phyloP scores from a whole-genome alignment of 352 stramenopile species.

The Hyaloperonospora brassicae region DNA sequence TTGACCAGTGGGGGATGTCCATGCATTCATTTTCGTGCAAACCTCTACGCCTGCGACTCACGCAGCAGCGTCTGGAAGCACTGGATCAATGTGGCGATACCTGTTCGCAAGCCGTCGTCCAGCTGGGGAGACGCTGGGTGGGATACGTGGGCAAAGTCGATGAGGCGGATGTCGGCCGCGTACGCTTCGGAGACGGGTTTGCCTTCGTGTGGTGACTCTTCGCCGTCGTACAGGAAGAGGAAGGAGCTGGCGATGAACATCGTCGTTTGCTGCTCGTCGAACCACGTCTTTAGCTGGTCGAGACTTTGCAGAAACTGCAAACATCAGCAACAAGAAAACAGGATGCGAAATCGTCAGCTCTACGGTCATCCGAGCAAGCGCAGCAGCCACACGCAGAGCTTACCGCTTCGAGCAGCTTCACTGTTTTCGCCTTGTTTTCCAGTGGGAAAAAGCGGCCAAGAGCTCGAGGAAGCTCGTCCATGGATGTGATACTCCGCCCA shows the following conservation, averaged over 20 bases:
- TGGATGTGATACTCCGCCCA: conserved; percentile 51
- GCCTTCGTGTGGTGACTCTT: conserved; percentile 7
- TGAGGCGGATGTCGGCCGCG: conserved; percentile 58
- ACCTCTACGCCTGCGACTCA: conserved; percentile 2
- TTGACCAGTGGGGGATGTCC: no score
- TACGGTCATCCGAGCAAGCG: background rate
- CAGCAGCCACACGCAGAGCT: conserved; percentile 6
- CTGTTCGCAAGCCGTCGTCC: conserved; percentile 55
- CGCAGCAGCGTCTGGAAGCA: conserved; percentile 47
- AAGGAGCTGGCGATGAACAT: conserved; percentile 93
- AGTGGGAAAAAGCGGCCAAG: conserved; percentile 80
- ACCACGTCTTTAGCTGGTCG: conserved; percentile 55
- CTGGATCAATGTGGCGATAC: conserved; percentile 39
- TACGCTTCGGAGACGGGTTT: conserved; percentile 4
- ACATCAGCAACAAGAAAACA: background rate
- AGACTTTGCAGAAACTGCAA: conserved; percentile 63
- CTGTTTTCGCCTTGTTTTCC: conserved; percentile 19
- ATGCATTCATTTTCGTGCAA: no score
- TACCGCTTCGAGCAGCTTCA: conserved; percentile 40
- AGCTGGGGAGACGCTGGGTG: conserved; percentile 17
- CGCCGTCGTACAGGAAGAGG: conserved; percentile 90
- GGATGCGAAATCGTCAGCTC: conserved; percentile 4
- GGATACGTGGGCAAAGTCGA: conserved; percentile 78
- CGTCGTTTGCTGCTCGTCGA: conserved; percentile 68
- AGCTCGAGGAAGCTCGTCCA: conserved; percentile 48